phyloP scores from a whole-genome alignment of 495 filamentous ascomycete species.

The Neurospora sp. region DNA sequence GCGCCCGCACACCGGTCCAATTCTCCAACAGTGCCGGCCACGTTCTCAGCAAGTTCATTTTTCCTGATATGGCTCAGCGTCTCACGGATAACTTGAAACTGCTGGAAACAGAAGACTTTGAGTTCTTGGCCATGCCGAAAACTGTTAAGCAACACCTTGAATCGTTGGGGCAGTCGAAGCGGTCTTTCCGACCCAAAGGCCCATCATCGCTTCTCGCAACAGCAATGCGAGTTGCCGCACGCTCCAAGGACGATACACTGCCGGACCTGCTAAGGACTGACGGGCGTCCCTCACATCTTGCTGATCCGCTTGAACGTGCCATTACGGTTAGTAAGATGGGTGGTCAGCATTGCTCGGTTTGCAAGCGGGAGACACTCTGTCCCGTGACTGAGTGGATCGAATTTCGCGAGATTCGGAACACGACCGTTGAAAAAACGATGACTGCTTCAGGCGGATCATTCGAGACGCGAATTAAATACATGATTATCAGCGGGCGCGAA shows the following conservation, averaged over 20 bases:
- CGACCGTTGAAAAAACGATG: background rate
- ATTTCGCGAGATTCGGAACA: constrained; percentile 10
- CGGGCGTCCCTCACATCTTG: background rate
- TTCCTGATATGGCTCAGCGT: constrained; percentile 1
- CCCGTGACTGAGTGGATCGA: constrained; percentile 23
- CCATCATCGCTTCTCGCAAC: constrained; percentile 17
- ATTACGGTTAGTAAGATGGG: constrained; percentile 4
- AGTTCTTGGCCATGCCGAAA: constrained; percentile 7
- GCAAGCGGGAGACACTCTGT: constrained; percentile 11
- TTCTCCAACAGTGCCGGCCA: constrained; percentile 4
- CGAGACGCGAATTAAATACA: background rate
- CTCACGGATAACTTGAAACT: background rate
- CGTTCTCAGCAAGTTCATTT: constrained; percentile 8
- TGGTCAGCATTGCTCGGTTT: constrained; percentile 16
- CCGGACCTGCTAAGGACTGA: background rate
- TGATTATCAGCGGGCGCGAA: background rate
- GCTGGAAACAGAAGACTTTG: constrained; percentile 14
- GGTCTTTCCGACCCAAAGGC: constrained; percentile 3
- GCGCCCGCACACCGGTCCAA: constrained; percentile 17
- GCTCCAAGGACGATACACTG: constrained; percentile 1
- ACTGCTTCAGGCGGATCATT: background rate
- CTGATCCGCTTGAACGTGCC: constrained; percentile 6
- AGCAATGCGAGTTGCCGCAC: constrained; percentile 8
- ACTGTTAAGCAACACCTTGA: background rate
- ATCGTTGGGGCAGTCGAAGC: background rate